Conservation (phyloP, 768 basidiomycete genomes). For the Chlorophyllum brunneum region DNA sequence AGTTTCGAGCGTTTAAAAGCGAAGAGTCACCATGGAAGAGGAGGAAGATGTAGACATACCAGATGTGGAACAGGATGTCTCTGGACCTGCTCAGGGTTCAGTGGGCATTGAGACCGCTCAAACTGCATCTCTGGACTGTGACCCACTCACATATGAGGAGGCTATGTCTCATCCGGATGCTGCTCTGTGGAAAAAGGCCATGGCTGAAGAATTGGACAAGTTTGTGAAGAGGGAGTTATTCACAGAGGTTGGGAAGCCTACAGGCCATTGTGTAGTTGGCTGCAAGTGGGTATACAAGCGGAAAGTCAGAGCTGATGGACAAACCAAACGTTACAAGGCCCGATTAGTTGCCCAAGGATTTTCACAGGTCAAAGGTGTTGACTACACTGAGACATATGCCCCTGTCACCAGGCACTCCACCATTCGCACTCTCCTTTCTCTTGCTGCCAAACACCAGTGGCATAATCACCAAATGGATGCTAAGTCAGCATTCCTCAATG, state of each 20-base stretch:
- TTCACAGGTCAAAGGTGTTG: conserved; percentile 14
- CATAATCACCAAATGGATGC: conserved; percentile 21
- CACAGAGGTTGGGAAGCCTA: conserved; percentile 7
- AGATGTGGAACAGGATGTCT: neutral
- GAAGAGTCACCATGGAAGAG: neutral
- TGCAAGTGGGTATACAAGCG: conserved; percentile 12
- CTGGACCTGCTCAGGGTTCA: neutral
- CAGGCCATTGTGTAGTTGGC: conserved; percentile 7
- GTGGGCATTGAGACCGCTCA: neutral
- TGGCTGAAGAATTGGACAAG: neutral
- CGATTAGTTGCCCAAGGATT: conserved; percentile 17
- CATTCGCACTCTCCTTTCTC: conserved; percentile 15
- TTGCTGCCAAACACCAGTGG: conserved; percentile 16
- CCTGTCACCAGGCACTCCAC: conserved; percentile 17
- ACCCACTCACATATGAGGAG: conserved; percentile 1
- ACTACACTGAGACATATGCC: conserved; percentile 17
- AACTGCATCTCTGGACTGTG: neutral
- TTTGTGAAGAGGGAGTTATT: conserved; percentile 6
- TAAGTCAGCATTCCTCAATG: conserved; percentile 18
- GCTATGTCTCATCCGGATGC: conserved; percentile 7
- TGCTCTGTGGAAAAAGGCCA: conserved; percentile 6
- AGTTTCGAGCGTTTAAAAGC: neutral
- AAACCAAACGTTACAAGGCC: conserved; percentile 14
- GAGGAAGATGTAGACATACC: neutral
- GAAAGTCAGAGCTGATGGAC: conserved; percentile 15